Conservation (phyloP, 768 basidiomycete species). For the Amanita rubescens region DNA sequence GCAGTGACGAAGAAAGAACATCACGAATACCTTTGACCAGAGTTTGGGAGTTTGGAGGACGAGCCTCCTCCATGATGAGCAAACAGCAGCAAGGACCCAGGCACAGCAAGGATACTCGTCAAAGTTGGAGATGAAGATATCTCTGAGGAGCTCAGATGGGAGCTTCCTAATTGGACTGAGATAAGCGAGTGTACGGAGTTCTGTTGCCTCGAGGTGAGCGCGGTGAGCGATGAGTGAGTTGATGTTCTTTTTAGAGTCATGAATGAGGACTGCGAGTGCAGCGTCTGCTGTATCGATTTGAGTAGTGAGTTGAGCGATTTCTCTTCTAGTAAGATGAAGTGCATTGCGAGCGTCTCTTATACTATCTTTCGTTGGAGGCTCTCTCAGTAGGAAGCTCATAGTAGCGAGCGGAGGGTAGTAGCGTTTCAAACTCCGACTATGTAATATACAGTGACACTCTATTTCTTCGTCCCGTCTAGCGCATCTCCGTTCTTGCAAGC, state of each 20-base stretch:
- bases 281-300: slow-evolving; percentile 49
- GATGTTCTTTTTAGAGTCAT: slow-evolving; percentile 47
- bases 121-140: slow-evolving; percentile 65
- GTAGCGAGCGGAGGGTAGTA: no score
- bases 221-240: slow-evolving; percentile 46
- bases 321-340: slow-evolving; percentile 30
- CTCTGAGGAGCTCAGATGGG: slow-evolving; percentile 64
- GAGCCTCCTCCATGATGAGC: slow-evolving; percentile 56
- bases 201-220: slow-evolving; percentile 37
- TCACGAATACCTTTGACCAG: slow-evolving; percentile 65
- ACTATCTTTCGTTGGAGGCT: slow-evolving; percentile 53
- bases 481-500: slow-evolving; percentile 96
- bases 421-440: neutral
- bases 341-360: slow-evolving; percentile 44
- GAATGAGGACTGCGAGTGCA: slow-evolving; percentile 50
- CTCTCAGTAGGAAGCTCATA: slow-evolving; percentile 28
- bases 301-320: slow-evolving; percentile 28
- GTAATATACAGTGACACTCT: no score
- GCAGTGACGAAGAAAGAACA: slow-evolving; percentile 9
- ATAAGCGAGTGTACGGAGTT: slow-evolving; percentile 50
- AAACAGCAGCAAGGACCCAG: slow-evolving; percentile 70
- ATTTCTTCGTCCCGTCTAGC: slow-evolving; percentile 78
- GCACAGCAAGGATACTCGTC: slow-evolving; percentile 66
- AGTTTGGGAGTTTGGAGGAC: slow-evolving; percentile 58
- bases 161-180: slow-evolving; percentile 66